Percentiles rank a stretch among this genome's conserved stretches.
Evolutionary conservation across 371 early-diverging fungal genomes (phyloP).

Genomic region (Actinomortierella ambigua): DNA sequence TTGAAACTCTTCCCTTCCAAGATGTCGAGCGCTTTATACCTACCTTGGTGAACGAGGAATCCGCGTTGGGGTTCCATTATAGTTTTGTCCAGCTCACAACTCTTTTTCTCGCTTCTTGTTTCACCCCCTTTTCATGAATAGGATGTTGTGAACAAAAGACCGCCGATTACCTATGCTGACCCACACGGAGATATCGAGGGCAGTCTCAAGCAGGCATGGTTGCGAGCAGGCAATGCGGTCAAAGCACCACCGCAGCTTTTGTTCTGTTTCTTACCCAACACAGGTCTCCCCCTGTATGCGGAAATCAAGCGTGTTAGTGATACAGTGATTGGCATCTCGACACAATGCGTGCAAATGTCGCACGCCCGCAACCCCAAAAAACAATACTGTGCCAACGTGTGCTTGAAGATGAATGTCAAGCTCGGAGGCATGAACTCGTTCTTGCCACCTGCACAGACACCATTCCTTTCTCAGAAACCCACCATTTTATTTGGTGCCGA

Average conservation of each 20-base stretch:
- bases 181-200: slow-evolving; percentile 70
- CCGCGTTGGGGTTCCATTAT: no score
- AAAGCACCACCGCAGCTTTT: slow-evolving; percentile 78
- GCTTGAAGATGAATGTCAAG: slow-evolving; percentile 90
- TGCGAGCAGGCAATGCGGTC: slow-evolving; percentile 71
- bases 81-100: no score
- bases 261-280: slow-evolving; percentile 86
- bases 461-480: slow-evolving; percentile 70
- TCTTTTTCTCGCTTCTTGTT: slow-evolving; percentile 1
- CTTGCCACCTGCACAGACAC: slow-evolving; percentile 50
- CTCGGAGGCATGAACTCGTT: slow-evolving; percentile 81
- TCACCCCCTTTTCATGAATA: background rate
- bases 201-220: slow-evolving; percentile 75
- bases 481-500: slow-evolving; percentile 97
- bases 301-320: slow-evolving; percentile 95
- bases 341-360: slow-evolving; percentile 91
- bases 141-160: slow-evolving; percentile 58
- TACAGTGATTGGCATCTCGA: slow-evolving; percentile 86
- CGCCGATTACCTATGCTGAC: slow-evolving; percentile 75
- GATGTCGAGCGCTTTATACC: no score
- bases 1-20: background rate
- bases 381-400: slow-evolving; percentile 79
- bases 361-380: slow-evolving; percentile 68
- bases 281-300: slow-evolving; percentile 86
- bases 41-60: no score